These are phyloP conservation scores for Apiotrichum porosum DNA, from an alignment of 1,284 basidiomycete genomes.

Conservation along the genomic window DNA sequence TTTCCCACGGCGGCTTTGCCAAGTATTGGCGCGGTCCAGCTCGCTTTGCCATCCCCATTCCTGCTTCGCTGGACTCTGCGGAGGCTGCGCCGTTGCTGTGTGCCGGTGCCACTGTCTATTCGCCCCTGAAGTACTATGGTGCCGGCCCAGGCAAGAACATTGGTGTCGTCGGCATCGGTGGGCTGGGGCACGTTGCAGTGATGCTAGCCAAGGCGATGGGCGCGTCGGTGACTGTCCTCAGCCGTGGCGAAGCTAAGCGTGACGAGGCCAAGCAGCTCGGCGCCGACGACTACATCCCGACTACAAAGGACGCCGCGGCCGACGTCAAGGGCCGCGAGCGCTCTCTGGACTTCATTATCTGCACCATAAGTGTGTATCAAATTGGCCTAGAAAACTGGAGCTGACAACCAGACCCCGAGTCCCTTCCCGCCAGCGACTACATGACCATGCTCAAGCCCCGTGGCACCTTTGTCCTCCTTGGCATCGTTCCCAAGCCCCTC, in stretches of 20 bases:
- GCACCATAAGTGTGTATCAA: constrained; percentile 39
- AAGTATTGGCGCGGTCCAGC: constrained; percentile 43
- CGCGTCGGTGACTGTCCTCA: constrained; percentile 58
- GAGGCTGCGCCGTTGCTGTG: constrained; percentile 53
- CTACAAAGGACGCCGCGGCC: constrained; percentile 25
- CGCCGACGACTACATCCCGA: constrained; percentile 45
- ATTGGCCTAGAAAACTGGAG: neutral
- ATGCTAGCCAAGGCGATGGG: constrained; percentile 54
- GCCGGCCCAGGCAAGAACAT: constrained; percentile 53
- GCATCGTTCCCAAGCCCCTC: constrained; percentile 34
- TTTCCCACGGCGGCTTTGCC: constrained; percentile 47
- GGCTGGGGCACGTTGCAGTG: constrained; percentile 46
- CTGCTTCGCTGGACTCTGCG: constrained; percentile 55
- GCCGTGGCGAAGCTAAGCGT: constrained; percentile 50
- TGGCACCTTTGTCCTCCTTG: constrained; percentile 45
- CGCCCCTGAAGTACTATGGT: constrained; percentile 51
- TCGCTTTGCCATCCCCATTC: constrained; percentile 63
- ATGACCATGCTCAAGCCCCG: constrained; percentile 43
- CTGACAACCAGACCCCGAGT: constrained; percentile 3
- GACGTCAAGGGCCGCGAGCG: constrained; percentile 33
- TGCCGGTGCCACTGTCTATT: constrained; percentile 49
- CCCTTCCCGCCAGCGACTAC: constrained; percentile 37
- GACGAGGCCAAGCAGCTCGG: constrained; percentile 53
- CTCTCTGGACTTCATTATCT: constrained; percentile 49
- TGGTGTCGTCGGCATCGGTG: constrained; percentile 52